phyloP scores from a whole-genome alignment of 2,329 filamentous ascomycete genomes.

The Alternaria atra region DNA sequence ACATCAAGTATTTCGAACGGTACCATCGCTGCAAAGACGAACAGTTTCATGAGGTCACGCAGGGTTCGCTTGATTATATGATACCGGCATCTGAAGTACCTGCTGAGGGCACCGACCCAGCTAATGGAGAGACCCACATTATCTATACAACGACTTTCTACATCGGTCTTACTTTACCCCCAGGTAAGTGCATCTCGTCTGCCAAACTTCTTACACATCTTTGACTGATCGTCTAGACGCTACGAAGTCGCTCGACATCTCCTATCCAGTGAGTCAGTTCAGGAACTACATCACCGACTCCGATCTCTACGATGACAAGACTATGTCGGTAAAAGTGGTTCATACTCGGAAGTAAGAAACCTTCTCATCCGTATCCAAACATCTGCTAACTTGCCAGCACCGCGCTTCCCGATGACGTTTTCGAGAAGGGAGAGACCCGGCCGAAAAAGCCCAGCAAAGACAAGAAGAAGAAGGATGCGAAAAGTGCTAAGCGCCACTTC shows the following conservation, averaged over 20 bases:
- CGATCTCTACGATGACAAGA: slow-evolving; percentile 76
- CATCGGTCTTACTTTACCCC: slow-evolving; percentile 82
- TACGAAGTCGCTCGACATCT: slow-evolving; percentile 77
- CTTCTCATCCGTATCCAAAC: not conserved
- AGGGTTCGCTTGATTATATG: slow-evolving; percentile 70
- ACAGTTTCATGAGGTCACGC: slow-evolving; percentile 69
- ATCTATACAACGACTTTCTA: slow-evolving; percentile 94
- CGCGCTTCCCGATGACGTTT: slow-evolving; percentile 89
- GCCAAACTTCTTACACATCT: not conserved
- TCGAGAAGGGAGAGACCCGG: slow-evolving; percentile 74
- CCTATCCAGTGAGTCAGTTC: slow-evolving; percentile 85
- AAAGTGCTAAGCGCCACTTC: slow-evolving; percentile 54
- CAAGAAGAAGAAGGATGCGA: slow-evolving; percentile 45
- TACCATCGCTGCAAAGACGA: slow-evolving; percentile 73
- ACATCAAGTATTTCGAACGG: slow-evolving; percentile 91
- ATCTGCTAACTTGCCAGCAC: slow-evolving; percentile 65
- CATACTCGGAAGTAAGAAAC: slow-evolving; percentile 82
- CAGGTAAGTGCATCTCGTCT: slow-evolving; percentile 65
- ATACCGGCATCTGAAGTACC: slow-evolving; percentile 60
- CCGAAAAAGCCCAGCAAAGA: slow-evolving; percentile 56
- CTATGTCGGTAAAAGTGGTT: slow-evolving; percentile 81
- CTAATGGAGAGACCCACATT: slow-evolving; percentile 55
- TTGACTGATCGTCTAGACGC: slow-evolving; percentile 55
- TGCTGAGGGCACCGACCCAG: slow-evolving; percentile 47
- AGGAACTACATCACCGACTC: slow-evolving; percentile 81